A percentile compares a stretch with the other conserved stretches of the same genome.
phyloP scores from a whole-genome alignment of 371 early-diverging fungal species.

The Haplosporangium sp. region DNA sequence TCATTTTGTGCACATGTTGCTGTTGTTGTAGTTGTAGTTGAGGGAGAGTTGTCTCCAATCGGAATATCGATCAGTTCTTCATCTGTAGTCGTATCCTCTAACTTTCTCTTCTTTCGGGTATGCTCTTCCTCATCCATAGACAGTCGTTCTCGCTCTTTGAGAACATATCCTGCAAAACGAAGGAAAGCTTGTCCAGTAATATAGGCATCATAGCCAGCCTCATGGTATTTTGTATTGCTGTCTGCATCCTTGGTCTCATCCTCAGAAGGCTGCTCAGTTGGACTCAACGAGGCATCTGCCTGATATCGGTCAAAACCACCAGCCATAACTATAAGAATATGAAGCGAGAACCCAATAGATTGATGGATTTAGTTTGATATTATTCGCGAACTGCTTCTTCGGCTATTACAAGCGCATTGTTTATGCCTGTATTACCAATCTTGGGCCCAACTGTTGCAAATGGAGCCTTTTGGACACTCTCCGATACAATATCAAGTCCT shows the following conservation, averaged over 20 bases:
- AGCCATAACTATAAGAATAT: conserved; percentile 30
- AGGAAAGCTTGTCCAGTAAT: conserved; percentile 77
- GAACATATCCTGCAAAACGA: conserved; percentile 63
- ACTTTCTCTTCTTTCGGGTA: conserved; percentile 24
- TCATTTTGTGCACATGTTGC: neutral
- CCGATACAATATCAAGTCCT: conserved; percentile 52
- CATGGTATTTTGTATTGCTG: conserved; percentile 61
- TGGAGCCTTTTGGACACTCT: conserved; percentile 41
- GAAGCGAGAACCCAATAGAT: no score
- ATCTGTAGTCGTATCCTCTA: conserved; percentile 13
- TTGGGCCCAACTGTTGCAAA: conserved; percentile 52
- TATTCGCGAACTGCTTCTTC: no score
- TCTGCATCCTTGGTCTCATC: neutral
- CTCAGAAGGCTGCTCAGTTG: neutral
- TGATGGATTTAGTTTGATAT: no score
- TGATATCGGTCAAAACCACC: conserved; percentile 25
- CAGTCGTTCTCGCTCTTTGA: conserved; percentile 51
- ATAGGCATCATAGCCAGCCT: conserved; percentile 82
- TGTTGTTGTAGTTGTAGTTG: neutral
- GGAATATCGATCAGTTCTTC: neutral
- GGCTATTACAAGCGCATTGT: no score
- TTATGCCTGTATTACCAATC: conserved; percentile 55
- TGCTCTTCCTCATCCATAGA: conserved; percentile 24
- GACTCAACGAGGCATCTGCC: conserved; percentile 9
- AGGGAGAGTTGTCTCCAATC: neutral